Evolutionary conservation across 148 eudicot species (phyloP).

Genomic region (Drosera capensis): DNA sequence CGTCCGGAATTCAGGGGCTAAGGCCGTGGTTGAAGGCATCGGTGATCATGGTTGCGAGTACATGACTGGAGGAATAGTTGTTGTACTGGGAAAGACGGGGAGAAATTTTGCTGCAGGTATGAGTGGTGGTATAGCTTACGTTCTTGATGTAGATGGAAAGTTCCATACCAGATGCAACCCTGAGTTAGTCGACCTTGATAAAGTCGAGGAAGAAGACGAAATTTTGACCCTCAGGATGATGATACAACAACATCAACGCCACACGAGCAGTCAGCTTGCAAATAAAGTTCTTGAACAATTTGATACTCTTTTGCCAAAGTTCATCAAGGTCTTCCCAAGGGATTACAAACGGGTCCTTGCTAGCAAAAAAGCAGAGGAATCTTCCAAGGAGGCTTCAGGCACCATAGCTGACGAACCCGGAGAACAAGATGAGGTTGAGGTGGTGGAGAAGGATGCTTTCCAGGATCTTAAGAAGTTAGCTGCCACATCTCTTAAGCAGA

Average conservation of each 20-base stretch:
- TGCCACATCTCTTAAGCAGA: constrained; percentile 22
- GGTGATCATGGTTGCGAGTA: constrained; percentile 99
- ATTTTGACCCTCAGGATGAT: constrained; percentile 69
- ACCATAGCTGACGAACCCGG: constrained; percentile 34
- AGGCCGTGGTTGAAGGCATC: constrained; percentile 95
- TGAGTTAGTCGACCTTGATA: constrained; percentile 93
- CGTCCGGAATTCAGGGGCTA: constrained; percentile 95
- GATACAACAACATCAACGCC: constrained; percentile 97
- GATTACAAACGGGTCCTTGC: constrained; percentile 83
- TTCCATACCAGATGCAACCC: constrained; percentile 59
- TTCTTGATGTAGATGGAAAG: constrained; percentile 57
- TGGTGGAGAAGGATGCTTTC: constrained; percentile 70
- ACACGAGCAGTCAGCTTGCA: constrained; percentile 76
- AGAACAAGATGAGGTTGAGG: constrained; percentile 49
- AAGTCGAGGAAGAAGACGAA: constrained; percentile 83
- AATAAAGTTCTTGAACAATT: constrained; percentile 69
- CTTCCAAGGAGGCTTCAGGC: constrained; percentile 39
- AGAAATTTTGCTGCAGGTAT: constrained; percentile 98
- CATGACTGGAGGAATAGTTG: constrained; percentile 96
- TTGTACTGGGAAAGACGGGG: constrained; percentile 86
- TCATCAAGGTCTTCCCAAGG: constrained; percentile 88
- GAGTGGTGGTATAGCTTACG: constrained; percentile 96
- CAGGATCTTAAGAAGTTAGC: constrained; percentile 87
- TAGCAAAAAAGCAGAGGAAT: constrained; percentile 46
- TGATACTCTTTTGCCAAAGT: constrained; percentile 54